Percentiles rank a stretch among this genome's conserved stretches.
phyloP scores from a whole-genome alignment of 2,329 filamentous ascomycete species.

The Diplodia intermedia region DNA sequence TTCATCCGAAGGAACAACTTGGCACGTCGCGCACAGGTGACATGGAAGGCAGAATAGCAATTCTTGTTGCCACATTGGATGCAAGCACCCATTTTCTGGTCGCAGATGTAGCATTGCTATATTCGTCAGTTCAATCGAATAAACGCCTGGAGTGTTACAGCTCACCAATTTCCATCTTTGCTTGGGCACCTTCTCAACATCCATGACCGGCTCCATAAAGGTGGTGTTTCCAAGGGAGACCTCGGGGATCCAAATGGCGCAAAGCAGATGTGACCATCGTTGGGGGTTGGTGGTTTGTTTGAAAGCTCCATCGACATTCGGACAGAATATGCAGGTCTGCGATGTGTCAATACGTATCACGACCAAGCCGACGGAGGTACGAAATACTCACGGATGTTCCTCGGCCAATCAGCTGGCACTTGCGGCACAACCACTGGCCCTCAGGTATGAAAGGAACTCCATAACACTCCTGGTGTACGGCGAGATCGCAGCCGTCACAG shows the following conservation, averaged over 20 bases:
- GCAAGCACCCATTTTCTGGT: slow-evolving; percentile 96
- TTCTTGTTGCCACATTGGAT: slow-evolving; percentile 98
- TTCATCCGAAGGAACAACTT: slow-evolving; percentile 96
- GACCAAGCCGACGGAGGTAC: slow-evolving; percentile 37
- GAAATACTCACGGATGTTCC: slow-evolving; percentile 74
- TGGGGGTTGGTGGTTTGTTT: slow-evolving; percentile 93
- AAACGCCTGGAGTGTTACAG: neutral
- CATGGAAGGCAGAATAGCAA: slow-evolving; percentile 96
- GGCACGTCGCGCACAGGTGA: slow-evolving; percentile 89
- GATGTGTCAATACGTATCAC: slow-evolving; percentile 1
- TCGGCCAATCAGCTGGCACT: slow-evolving; percentile 93
- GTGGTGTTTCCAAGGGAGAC: slow-evolving; percentile 94
- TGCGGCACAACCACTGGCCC: slow-evolving; percentile 96
- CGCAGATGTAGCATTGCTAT: slow-evolving; percentile 88
- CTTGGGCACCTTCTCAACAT: slow-evolving; percentile 96
- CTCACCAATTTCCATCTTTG: slow-evolving; percentile 82
- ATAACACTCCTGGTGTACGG: slow-evolving; percentile 98
- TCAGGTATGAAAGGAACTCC: slow-evolving; percentile 98
- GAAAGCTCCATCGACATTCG: slow-evolving; percentile 96
- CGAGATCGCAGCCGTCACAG: slow-evolving; percentile 95
- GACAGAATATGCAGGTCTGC: slow-evolving; percentile 95
- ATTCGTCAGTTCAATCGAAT: slow-evolving; percentile 32
- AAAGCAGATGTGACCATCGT: slow-evolving; percentile 96
- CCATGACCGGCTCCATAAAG: slow-evolving; percentile 98
- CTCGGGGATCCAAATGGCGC: slow-evolving; percentile 98